Conservation (phyloP, 2,329 filamentous ascomycete species). For the Simplicillium aogashimaense region DNA sequence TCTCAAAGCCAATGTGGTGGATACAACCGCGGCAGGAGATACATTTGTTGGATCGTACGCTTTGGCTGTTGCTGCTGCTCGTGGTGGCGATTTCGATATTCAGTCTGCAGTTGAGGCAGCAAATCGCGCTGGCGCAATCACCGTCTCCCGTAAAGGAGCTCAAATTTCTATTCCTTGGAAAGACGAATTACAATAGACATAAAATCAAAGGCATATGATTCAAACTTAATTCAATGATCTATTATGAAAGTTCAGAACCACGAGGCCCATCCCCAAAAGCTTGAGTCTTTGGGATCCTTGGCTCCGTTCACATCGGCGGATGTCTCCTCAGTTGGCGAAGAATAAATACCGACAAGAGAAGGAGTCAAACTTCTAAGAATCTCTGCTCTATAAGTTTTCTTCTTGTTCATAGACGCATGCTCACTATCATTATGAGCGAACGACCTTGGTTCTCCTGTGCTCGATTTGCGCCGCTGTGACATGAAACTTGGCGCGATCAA, state of each 20-base stretch:
- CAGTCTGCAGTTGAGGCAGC: constrained; percentile 49
- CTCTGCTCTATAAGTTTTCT: constrained; percentile 5
- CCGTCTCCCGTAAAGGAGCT: constrained; percentile 30
- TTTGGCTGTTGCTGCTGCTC: constrained; percentile 52
- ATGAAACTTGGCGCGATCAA: too few relatives aligned
- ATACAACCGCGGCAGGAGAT: constrained; percentile 90
- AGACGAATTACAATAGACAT: constrained; percentile 24
- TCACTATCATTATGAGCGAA: too few relatives aligned
- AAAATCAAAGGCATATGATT: constrained; percentile 6
- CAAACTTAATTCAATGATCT: constrained; percentile 4
- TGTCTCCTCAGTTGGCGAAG: neutral
- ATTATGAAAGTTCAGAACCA: constrained; percentile 6
- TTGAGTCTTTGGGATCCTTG: neutral
- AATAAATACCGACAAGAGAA: neutral
- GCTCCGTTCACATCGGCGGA: neutral
- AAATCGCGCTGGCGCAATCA: constrained; percentile 29
- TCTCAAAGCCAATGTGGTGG: constrained; percentile 65
- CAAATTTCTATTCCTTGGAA: constrained; percentile 34
- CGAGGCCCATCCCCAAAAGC: constrained; percentile 5
- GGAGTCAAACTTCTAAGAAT: constrained; percentile 5
- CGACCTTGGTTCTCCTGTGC: too few relatives aligned
- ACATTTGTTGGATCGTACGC: constrained; percentile 89
- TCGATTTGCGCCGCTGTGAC: too few relatives aligned
- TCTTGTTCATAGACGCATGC: constrained; percentile 3
- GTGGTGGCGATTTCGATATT: constrained; percentile 34